These are phyloP conservation scores for Talaromyces sp. DNA, from an alignment of 2,329 filamentous ascomycete genomes.

Conservation along the genomic window DNA sequence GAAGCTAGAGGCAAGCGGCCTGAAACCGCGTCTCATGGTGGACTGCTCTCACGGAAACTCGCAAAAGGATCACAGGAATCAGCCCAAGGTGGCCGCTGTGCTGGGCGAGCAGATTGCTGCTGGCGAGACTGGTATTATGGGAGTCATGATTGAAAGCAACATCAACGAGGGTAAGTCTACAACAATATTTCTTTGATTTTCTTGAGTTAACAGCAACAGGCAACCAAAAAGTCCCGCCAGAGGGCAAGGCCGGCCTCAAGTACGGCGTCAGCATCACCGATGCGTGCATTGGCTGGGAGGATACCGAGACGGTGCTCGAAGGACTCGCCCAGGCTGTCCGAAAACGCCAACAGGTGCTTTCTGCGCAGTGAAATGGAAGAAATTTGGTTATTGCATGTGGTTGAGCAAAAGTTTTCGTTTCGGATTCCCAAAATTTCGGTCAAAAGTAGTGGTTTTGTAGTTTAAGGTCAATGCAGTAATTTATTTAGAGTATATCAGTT, in stretches of 20 bases:
- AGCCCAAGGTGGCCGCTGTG: constrained; percentile 81
- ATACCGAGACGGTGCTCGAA: constrained; percentile 74
- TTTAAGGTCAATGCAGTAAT: background rate
- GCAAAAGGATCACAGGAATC: constrained; percentile 92
- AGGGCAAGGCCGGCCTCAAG: constrained; percentile 78
- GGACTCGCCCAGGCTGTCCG: constrained; percentile 74
- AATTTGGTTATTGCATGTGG: background rate
- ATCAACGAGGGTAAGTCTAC: constrained; percentile 72
- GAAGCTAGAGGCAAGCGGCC: constrained; percentile 66
- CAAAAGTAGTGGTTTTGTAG: background rate
- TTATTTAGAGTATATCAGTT: too few species aligned
- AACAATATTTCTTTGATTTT: background rate
- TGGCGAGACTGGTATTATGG: constrained; percentile 84
- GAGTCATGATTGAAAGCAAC: constrained; percentile 98
- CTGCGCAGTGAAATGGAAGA: constrained; percentile 5
- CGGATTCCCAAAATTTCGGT: background rate
- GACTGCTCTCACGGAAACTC: constrained; percentile 98
- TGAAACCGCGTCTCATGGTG: constrained; percentile 80
- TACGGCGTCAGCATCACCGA: constrained; percentile 97
- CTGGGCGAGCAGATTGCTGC: constrained; percentile 78
- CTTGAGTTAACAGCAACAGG: constrained; percentile 35
- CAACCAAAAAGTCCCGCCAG: constrained; percentile 82
- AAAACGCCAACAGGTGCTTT: constrained; percentile 55
- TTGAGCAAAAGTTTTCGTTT: background rate
- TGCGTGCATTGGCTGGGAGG: constrained; percentile 91